Conservation (phyloP, 352 stramenopile genomes). For the Globisporangium viniferum region DNA sequence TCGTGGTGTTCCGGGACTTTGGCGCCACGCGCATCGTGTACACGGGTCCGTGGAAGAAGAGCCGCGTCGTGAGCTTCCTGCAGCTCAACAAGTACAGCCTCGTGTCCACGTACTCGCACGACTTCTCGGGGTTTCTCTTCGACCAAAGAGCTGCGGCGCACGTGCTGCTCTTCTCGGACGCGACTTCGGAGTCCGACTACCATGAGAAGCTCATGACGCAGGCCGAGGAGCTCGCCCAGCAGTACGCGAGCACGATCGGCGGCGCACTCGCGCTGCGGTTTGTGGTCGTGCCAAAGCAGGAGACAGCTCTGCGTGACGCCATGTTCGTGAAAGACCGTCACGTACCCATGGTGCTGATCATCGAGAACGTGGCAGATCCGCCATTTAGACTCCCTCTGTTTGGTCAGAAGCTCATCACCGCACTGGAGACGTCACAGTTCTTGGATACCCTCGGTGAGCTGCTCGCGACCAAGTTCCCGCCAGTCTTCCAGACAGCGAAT, state of each 20-base stretch:
- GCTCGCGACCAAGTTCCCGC: slow-evolving; percentile 4
- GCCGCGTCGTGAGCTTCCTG: slow-evolving; percentile 24
- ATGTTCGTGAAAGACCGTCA: slow-evolving; percentile 26
- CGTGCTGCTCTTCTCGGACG: slow-evolving; percentile 38
- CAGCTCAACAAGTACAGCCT: slow-evolving; percentile 30
- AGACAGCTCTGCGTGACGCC: slow-evolving; percentile 24
- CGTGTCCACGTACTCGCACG: slow-evolving; percentile 26
- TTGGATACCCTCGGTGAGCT: slow-evolving; percentile 2
- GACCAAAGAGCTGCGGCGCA: slow-evolving; percentile 23
- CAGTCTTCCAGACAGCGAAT: slow-evolving; percentile 1
- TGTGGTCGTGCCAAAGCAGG: slow-evolving; percentile 22
- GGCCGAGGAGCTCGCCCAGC: slow-evolving; percentile 14
- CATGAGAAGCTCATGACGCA: slow-evolving; percentile 16
- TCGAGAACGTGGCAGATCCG: slow-evolving; percentile 19
- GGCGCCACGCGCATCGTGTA: slow-evolving; percentile 20
- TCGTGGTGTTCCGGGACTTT: slow-evolving; percentile 35
- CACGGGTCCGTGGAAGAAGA: slow-evolving; percentile 24
- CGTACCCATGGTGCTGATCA: slow-evolving; percentile 25
- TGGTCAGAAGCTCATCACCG: slow-evolving; percentile 7
- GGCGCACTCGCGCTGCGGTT: slow-evolving; percentile 25
- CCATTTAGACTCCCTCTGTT: slow-evolving; percentile 16
- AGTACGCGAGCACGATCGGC: slow-evolving; percentile 9
- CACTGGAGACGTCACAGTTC: slow-evolving; percentile 12
- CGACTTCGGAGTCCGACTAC: slow-evolving; percentile 3
- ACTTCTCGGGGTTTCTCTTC: slow-evolving; percentile 27